A percentile compares a stretch with the other conserved stretches of the same genome.
phyloP scores from a whole-genome alignment of 2,329 filamentous ascomycete species.

The Colletotrichum tropicicola region DNA sequence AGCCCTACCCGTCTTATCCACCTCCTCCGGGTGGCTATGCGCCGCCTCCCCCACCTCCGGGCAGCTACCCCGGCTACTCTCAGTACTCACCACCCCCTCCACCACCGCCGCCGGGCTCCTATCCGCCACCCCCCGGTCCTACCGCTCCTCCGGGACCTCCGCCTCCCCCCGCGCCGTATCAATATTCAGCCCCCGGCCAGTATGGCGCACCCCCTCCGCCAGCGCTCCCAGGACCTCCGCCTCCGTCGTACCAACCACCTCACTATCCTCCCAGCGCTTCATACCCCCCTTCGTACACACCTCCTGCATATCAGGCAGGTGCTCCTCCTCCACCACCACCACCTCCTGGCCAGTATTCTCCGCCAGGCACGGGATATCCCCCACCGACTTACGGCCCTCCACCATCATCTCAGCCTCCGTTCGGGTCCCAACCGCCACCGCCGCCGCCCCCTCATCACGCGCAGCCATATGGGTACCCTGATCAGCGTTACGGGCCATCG shows the following conservation, averaged over 20 bases:
- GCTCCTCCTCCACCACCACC: slow-evolving; percentile 18
- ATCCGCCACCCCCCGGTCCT: slow-evolving; percentile 13
- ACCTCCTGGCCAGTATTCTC: neutral
- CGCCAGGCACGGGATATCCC: slow-evolving; percentile 1
- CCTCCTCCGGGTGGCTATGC: slow-evolving; percentile 8
- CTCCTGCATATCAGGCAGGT: slow-evolving; percentile 7
- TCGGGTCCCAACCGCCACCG: neutral
- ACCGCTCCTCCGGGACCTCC: slow-evolving; percentile 9
- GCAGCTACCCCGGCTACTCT: slow-evolving; percentile 9
- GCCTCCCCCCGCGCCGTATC: neutral
- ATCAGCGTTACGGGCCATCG: slow-evolving; percentile 4
- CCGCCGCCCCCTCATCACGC: slow-evolving; percentile 2
- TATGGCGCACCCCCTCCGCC: slow-evolving; percentile 37
- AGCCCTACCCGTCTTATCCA: slow-evolving; percentile 16
- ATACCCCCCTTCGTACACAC: slow-evolving; percentile 15
- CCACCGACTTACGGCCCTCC: neutral
- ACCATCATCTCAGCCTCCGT: slow-evolving; percentile 16
- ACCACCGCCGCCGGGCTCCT: slow-evolving; percentile 18
- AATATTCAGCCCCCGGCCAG: slow-evolving; percentile 38
- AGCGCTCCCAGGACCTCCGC: slow-evolving; percentile 32
- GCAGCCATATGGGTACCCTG: slow-evolving; percentile 3
- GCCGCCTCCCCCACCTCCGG: slow-evolving; percentile 17
- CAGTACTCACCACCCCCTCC: slow-evolving; percentile 15
- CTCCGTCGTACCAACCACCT: slow-evolving; percentile 29
- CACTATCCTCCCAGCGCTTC: slow-evolving; percentile 2